phyloP scores from a whole-genome alignment of 129 eudicot genomes.

The Oenanthe sinensis region DNA sequence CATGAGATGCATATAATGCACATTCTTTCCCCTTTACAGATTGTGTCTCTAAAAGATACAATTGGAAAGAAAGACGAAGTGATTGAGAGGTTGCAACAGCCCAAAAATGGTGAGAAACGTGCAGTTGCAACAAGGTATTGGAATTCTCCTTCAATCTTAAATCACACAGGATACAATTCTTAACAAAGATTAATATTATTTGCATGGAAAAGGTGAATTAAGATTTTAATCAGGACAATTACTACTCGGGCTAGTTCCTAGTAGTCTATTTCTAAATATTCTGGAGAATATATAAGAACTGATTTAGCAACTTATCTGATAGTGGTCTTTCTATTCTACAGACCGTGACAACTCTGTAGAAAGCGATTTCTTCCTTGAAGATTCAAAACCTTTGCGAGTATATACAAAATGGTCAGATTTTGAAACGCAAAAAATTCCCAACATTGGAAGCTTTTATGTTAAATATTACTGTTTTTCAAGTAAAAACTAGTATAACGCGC shows the following conservation, averaged over 20 bases:
- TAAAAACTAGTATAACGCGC: not conserved
- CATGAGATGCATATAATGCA: not conserved
- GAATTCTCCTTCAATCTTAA: slow-evolving; percentile 26
- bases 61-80: slow-evolving; percentile 76
- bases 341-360: slow-evolving; percentile 54
- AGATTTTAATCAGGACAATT: slow-evolving; percentile 28
- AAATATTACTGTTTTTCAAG: not conserved
- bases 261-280: slow-evolving; percentile 13
- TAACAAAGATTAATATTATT: slow-evolving; percentile 19
- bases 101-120: slow-evolving; percentile 38
- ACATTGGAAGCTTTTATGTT: not conserved
- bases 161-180: not conserved
- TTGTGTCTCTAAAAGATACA: slow-evolving; percentile 55
- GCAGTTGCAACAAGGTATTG: slow-evolving; percentile 32
- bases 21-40: slow-evolving; percentile 25
- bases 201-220: slow-evolving; percentile 8
- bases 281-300: slow-evolving; percentile 28
- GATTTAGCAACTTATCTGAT: slow-evolving; percentile 31
- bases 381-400: slow-evolving; percentile 20
- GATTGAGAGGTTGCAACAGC: slow-evolving; percentile 49
- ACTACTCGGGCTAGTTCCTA: slow-evolving; percentile 19
- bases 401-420: slow-evolving; percentile 33
- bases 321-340: slow-evolving; percentile 13
- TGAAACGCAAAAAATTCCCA: not conserved
- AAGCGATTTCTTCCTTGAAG: slow-evolving; percentile 14